Base-by-base conservation (phyloP, 257 asterid species). In the Scutellaria minor region DNA sequence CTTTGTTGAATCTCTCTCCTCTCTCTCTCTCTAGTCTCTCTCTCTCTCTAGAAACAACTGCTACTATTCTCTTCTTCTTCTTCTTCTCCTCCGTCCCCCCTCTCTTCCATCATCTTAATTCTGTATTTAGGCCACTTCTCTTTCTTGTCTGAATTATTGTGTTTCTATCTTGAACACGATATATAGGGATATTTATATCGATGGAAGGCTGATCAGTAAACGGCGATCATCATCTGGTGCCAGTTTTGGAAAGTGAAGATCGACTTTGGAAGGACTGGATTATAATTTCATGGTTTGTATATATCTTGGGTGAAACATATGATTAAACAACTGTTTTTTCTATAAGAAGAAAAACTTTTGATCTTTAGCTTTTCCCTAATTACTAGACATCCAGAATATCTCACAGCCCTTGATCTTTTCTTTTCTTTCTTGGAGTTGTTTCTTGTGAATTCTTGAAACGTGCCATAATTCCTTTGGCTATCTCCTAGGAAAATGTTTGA, bases 1-100 rank as follows among this genome's bases (percentile, higher is more conserved):
- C 79, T 56, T 24, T 64, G 78, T 81, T 85, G 82, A 83, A 79
- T 73, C 64, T 31, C 37, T 31, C 37, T 2, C 0, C 4, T 31
- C 5, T 1, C 37, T 31, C 37, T 31, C 37, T 31, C 37, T 31
- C 37, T 31, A 2, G n/a, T 31, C 35, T 18, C 18, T 18, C 18
- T 18, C 18, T 31, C 37, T 31, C 37, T 31, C 2, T 31, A 65
- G 35, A 69, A 63, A 44, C 59, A 31, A 15, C 68, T 7, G 41
- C 22, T 2, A 41, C 5, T 20, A 46, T 22, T n/a, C 1, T 18
- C 9, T 62, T 10, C 31, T 46, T 35, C 47, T 58, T 31, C 81
- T 61, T 35, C 66, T 58, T 31, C 81, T 61, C 35, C 66, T 10
- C 8, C 31, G 14, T 72, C 22, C 47, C 24, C 22, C 37, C 47